Base-by-base conservation (phyloP, 495 filamentous ascomycete species). In the Usnea hakonensis region DNA sequence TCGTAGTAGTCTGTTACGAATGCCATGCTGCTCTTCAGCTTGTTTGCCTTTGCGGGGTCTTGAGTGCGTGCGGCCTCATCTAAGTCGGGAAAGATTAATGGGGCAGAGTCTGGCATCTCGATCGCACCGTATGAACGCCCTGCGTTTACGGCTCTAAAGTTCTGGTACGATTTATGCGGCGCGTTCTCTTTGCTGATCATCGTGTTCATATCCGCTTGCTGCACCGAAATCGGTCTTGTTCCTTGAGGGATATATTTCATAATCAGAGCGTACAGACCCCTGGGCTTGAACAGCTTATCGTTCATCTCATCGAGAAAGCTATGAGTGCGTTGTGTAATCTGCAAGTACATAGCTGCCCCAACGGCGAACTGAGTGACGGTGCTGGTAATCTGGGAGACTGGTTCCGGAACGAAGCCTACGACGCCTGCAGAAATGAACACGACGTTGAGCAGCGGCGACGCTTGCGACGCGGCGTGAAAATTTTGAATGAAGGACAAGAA, bases 41-140 rank as follows among this genome's bases (percentile, higher is more conserved):
- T 32, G 5, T n/a, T 32, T 17, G 13, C 28, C 28, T 32, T 52
- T n/a, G 26, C 48, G 11, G 67, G 72, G 19, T 68, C 64, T 23
- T 65, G 26, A 19, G 66, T 61, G 19, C 60, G 65, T 1, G 70
- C 72, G 0, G 77, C 55, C 35, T 71, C 65, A 32, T 85, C 81
- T 1, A 85, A 69, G 13, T 68, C 73, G 2, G 83, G 83, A 62
- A 79, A 85, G 21, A 83, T 67, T 9, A 87, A 67, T 0, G 80
- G 79, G 2, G 83, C 83, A 5, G 77, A 67, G 61, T 82, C 77
- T 0, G 79, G 81, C 61, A 83, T 73, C 38, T 77, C 72, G 2
- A 78, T 57, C 9, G 76, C 73, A 21, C 78, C 78, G 53, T 75
- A 71, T 0, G 78, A 75, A 26, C 70, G 77, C 2, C 77, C 81